A percentile compares a stretch with the other conserved stretches of the same genome.
These are phyloP conservation scores for Pezicula neosporulosa DNA, from an alignment of 2,329 filamentous ascomycete genomes.

Conservation along the genomic window DNA sequence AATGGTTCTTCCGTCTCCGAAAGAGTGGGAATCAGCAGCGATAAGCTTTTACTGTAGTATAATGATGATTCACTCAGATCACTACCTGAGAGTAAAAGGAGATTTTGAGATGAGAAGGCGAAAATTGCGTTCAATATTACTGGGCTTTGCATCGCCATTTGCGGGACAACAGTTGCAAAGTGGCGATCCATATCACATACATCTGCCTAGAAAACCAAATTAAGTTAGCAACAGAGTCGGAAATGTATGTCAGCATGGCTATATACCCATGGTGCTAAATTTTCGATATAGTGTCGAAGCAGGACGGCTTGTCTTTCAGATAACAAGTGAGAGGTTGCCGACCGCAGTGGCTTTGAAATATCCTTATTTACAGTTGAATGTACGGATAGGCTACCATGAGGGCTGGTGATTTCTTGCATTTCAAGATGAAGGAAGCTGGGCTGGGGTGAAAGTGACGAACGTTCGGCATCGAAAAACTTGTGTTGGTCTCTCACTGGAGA, in stretches of 20 bases:
- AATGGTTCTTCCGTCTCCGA: conserved; percentile 31
- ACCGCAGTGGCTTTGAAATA: too few relatives aligned
- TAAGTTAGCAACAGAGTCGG: background rate
- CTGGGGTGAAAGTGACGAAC: too few relatives aligned
- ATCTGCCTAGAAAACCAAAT: conserved; percentile 30
- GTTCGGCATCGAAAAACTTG: too few relatives aligned
- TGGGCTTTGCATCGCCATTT: conserved; percentile 34
- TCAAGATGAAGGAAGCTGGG: too few relatives aligned
- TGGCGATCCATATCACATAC: conserved; percentile 37
- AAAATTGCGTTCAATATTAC: conserved; percentile 30
- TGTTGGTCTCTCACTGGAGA: too few relatives aligned
- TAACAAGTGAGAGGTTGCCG: too few relatives aligned
- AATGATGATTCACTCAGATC: conserved; percentile 19
- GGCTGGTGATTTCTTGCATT: too few relatives aligned
- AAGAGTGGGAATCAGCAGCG: conserved; percentile 34
- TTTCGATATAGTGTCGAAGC: background rate
- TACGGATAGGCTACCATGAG: too few relatives aligned
- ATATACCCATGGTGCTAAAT: background rate
- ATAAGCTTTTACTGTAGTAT: conserved; percentile 38
- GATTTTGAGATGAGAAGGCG: conserved; percentile 33
- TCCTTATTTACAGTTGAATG: too few relatives aligned
- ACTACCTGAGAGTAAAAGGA: conserved; percentile 18
- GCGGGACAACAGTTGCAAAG: conserved; percentile 37
- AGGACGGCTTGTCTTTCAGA: background rate
- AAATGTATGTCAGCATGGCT: background rate